Evolutionary conservation across 768 basidiomycete genomes (phyloP).

Genomic region (Phlebiopsis flavidoalba): DNA sequence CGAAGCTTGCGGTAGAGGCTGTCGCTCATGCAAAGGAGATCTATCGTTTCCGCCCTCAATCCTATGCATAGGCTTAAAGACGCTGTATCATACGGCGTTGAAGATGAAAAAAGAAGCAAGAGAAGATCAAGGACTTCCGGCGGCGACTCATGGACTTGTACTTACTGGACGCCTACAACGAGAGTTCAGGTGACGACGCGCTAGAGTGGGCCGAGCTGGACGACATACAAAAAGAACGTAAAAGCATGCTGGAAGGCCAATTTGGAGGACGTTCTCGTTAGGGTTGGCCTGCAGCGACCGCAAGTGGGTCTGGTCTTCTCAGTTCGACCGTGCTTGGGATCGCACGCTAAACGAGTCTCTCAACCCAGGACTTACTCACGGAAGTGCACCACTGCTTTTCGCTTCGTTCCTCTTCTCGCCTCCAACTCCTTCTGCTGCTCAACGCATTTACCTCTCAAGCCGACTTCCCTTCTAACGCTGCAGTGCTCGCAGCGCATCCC

Average conservation of each 20-base stretch:
- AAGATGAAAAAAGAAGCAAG: slow-evolving; percentile 33
- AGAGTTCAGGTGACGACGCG: slow-evolving; percentile 66
- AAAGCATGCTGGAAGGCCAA: slow-evolving; percentile 71
- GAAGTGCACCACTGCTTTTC: slow-evolving; percentile 62
- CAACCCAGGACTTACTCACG: slow-evolving; percentile 58
- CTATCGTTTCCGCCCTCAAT: slow-evolving; percentile 53
- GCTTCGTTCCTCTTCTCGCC: slow-evolving; percentile 50
- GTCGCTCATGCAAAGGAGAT: slow-evolving; percentile 69
- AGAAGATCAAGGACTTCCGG: slow-evolving; percentile 61
- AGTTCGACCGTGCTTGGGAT: slow-evolving; percentile 4
- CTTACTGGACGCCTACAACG: slow-evolving; percentile 71
- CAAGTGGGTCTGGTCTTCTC: slow-evolving; percentile 41
- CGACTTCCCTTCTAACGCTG: slow-evolving; percentile 42
- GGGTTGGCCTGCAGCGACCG: slow-evolving; percentile 57
- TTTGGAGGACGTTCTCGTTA: slow-evolving; percentile 69
- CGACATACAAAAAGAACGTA: slow-evolving; percentile 52
- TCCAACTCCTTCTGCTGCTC: slow-evolving; percentile 67
- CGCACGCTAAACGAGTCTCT: slow-evolving; percentile 10
- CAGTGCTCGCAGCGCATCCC: slow-evolving; percentile 55
- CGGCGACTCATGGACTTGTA: slow-evolving; percentile 69
- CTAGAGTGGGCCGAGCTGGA: slow-evolving; percentile 71
- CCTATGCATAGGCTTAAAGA: slow-evolving; percentile 9
- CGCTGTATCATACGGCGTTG: slow-evolving; percentile 27
- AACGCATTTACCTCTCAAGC: slow-evolving; percentile 54
- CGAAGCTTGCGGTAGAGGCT: slow-evolving; percentile 53